phyloP scores from a whole-genome alignment of 73 alveolate species.

The Paramecium pentaurelia region DNA sequence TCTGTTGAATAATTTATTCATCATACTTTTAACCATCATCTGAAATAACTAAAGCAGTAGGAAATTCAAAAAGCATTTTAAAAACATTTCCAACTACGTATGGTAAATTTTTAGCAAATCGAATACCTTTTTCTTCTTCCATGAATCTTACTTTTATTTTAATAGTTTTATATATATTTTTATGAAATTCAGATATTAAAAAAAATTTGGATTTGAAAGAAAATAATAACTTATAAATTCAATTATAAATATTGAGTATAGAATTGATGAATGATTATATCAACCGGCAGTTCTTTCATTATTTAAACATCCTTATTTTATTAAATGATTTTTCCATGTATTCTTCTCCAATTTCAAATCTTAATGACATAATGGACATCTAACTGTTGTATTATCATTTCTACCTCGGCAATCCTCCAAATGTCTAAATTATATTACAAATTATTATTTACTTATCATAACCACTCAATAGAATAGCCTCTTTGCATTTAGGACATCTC shows the following conservation, averaged over 20 bases:
- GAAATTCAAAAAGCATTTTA: neutral
- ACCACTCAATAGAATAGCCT: conserved; percentile 85
- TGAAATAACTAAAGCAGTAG: neutral
- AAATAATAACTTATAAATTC: too few species aligned
- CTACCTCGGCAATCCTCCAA: conserved; percentile 59
- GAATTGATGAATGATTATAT: neutral
- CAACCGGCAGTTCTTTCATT: conserved; percentile 76
- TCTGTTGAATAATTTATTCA: neutral
- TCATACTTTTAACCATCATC: neutral
- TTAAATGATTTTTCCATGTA: conserved; percentile 93
- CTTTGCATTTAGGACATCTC: conserved; percentile 91
- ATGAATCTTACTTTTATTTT: neutral
- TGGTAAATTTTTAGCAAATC: neutral
- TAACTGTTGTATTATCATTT: conserved; percentile 74
- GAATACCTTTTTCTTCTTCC: neutral
- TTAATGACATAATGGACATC: conserved; percentile 97
- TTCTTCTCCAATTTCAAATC: conserved; percentile 86
- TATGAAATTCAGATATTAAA: too few species aligned
- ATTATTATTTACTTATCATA: conserved; percentile 79
- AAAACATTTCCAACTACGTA: neutral
- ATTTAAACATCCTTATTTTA: conserved; percentile 82
- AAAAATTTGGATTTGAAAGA: neutral
- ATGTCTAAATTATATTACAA: neutral
- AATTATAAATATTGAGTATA: neutral
- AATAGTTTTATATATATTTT: too few species aligned